These are phyloP conservation scores for Ceratobasidium sp. DNA, from an alignment of 1,284 basidiomycete genomes.

Conservation along the genomic window DNA sequence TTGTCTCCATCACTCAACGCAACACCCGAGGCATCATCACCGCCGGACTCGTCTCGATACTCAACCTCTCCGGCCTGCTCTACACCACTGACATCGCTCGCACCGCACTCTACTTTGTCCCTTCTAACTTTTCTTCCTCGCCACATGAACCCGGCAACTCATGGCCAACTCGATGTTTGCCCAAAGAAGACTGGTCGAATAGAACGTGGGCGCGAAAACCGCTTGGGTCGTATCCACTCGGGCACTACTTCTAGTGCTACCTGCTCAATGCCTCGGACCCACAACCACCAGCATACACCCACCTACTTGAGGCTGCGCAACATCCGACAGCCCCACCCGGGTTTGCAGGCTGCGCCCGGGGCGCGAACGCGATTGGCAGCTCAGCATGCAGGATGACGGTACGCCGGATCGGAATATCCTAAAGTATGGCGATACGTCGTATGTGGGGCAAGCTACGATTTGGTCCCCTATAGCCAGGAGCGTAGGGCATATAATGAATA, in stretches of 20 bases:
- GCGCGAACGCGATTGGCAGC: conserved; percentile 73
- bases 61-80: conserved; percentile 21
- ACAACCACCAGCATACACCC: conserved; percentile 1
- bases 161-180: conserved; percentile 46
- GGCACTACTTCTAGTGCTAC: conserved; percentile 37
- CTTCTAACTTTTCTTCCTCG: background rate
- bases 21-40: conserved; percentile 35
- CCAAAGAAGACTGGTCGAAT: conserved; percentile 46
- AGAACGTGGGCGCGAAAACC: conserved; percentile 45
- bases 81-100: conserved; percentile 29
- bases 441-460: conserved; percentile 62
- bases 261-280: conserved; percentile 38
- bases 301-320: conserved; percentile 47
- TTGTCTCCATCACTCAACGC: conserved; percentile 11
- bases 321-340: conserved; percentile 68
- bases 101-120: conserved; percentile 23
- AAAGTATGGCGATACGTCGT: conserved; percentile 54
- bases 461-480: conserved; percentile 61
- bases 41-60: conserved; percentile 26
- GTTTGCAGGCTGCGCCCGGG: conserved; percentile 70
- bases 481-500: conserved; percentile 60
- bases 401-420: conserved; percentile 65
- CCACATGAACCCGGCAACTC: too few species aligned
- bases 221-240: conserved; percentile 31
- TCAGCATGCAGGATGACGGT: conserved; percentile 64